Conservation (phyloP, 139 green algal species). For the Coelastrella sp. region DNA sequence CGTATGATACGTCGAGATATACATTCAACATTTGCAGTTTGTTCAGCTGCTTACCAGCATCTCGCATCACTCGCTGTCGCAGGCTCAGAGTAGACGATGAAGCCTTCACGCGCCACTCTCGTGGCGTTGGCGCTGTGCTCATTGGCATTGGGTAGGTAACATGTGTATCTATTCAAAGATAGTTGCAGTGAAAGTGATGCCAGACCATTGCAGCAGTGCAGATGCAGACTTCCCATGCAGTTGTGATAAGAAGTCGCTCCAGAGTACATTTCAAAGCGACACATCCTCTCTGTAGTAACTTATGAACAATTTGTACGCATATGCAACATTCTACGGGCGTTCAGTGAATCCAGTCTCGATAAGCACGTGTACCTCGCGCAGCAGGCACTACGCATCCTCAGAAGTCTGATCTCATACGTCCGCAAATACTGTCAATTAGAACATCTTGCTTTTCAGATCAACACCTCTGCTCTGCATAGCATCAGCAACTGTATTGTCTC, state of each 20-base stretch:
- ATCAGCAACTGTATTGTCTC: background rate
- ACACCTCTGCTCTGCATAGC: background rate
- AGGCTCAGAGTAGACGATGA: background rate
- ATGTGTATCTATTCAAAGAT: too few relatives aligned
- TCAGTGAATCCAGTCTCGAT: background rate
- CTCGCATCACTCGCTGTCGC: background rate
- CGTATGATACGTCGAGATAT: background rate
- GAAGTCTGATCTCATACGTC: background rate
- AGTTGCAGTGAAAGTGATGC: background rate
- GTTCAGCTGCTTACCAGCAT: background rate
- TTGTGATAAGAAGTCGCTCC: background rate
- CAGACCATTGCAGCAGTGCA: background rate
- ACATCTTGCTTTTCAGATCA: background rate
- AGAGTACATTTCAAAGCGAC: background rate
- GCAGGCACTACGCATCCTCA: background rate
- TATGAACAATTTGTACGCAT: background rate
- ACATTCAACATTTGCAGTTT: background rate
- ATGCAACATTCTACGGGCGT: too few relatives aligned
- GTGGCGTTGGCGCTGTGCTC: slow-evolving; percentile 23
- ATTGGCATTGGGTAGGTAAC: background rate
- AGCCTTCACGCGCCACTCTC: background rate
- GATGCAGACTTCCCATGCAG: background rate
- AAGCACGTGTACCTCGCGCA: background rate
- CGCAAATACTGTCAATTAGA: background rate
- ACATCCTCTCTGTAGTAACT: background rate